Evolutionary conservation across 106 monocot species (phyloP), one percentile per base, ranked within the genome.

Genomic region (Allium cepa): DNA sequence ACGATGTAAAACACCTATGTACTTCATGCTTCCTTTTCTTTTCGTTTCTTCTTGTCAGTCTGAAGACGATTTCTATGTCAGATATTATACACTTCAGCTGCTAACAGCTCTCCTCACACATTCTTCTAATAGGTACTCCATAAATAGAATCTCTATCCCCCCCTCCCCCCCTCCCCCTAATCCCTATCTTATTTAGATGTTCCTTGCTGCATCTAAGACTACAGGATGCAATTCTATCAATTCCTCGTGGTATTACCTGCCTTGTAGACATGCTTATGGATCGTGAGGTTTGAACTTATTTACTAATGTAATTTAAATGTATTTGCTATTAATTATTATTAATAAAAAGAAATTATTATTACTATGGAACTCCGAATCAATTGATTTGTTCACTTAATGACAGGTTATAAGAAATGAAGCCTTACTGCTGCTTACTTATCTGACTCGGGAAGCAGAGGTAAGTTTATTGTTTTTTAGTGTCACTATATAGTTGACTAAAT

Each of bases 231-330:
- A 87, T 99, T 85, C 90, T 99, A 53, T 87, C 85, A 26, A 83
- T 83, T 78, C 99, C 99, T 75, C 87, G 79, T 83, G 99, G 99
- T 53, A 90, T 92, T 60, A 93, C 93, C 61, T 71, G 86, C 49
- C 82, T 99, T 63, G 89, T 99, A 93, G 99, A 99, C 67, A 99
- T 99, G 99, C 90, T 99, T 49, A 93, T 99, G 93, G 99, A 99
- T 76, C 87, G 99, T 9, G 99, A 99, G 99, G 99, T 99, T 51
- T 75, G 68, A 67, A 58, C 63, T 13, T 56, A 45, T 51, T 26
- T 6, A 8, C 7, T 45, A 51, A 6, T 46, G 9, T 66, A 50
- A 49, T 53, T 45, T 16, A 56, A 16, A 15, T 9, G 7, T 10
- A 45, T 36, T 69, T 56, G 27, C 55, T 55, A 13, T 36, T 36